phyloP scores from a whole-genome alignment of 805 yeast genomes.

The Yarrowia osloensis region DNA sequence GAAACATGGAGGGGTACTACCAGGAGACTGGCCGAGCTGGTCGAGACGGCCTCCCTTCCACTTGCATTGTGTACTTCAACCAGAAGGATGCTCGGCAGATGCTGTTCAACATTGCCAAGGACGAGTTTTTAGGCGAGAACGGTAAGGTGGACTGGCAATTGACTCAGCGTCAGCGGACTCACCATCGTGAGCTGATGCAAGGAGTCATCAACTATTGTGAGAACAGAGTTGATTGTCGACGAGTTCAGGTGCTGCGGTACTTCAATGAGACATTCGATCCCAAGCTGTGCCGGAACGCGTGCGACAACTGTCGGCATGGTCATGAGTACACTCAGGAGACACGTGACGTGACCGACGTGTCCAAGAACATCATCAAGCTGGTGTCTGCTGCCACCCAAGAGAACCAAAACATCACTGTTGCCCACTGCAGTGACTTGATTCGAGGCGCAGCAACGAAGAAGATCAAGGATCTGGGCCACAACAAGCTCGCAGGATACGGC shows the following conservation, averaged over 20 bases:
- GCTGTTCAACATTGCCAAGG: constrained; percentile 75
- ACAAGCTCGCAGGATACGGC: constrained; percentile 64
- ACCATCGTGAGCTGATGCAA: constrained; percentile 71
- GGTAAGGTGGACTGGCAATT: constrained; percentile 39
- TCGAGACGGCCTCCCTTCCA: constrained; percentile 82
- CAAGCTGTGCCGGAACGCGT: constrained; percentile 62
- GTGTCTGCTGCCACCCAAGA: constrained; percentile 54
- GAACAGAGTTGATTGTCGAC: constrained; percentile 83
- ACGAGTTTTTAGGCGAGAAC: constrained; percentile 47
- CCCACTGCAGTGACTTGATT: constrained; percentile 80
- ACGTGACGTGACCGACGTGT: constrained; percentile 66
- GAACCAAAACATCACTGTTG: constrained; percentile 64
- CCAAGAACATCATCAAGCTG: constrained; percentile 60
- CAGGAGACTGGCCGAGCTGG: constrained; percentile 99
- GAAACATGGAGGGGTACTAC: constrained; percentile 92
- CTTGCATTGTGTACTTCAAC: constrained; percentile 79
- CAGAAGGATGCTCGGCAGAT: constrained; percentile 77
- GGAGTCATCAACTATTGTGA: constrained; percentile 92
- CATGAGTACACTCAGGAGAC: constrained; percentile 27
- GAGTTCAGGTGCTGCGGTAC: constrained; percentile 84
- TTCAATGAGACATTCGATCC: constrained; percentile 82
- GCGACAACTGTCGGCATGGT: constrained; percentile 78
- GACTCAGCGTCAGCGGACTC: constrained; percentile 64
- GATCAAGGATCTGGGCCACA: constrained; percentile 64
- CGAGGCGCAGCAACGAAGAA: constrained; percentile 70